Evolutionary conservation across 1,284 basidiomycete species (phyloP).

Genomic region (Ustilago vetiveriae): DNA sequence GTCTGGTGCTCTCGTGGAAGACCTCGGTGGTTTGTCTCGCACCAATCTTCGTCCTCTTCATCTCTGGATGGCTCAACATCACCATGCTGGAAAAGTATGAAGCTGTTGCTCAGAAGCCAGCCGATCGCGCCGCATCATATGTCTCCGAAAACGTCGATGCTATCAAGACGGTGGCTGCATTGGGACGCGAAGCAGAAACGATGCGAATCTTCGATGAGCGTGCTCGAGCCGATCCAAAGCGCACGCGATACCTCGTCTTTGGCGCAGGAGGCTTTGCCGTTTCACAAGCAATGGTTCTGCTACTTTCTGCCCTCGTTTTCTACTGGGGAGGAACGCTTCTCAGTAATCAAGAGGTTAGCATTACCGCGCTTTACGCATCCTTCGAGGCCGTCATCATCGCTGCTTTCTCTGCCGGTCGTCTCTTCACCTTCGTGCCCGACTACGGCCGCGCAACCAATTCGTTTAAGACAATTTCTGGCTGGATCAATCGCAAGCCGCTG

Average conservation of each 20-base stretch:
- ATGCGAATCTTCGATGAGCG: conserved; percentile 60
- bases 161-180: conserved; percentile 68
- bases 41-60: conserved; percentile 61
- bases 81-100: conserved; percentile 64
- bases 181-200: conserved; percentile 67
- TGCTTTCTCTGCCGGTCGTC: conserved; percentile 60
- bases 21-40: conserved; percentile 66
- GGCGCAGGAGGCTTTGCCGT: conserved; percentile 66
- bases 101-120: conserved; percentile 57
- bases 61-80: conserved; percentile 64
- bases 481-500: conserved; percentile 54
- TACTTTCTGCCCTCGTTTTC: conserved; percentile 67
- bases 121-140: conserved; percentile 61
- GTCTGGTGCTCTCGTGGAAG: conserved; percentile 67
- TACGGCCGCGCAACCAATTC: conserved; percentile 54
- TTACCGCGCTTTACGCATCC: conserved; percentile 52
- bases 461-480: conserved; percentile 49
- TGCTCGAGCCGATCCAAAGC: conserved; percentile 42
- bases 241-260: conserved; percentile 54
- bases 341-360: conserved; percentile 50
- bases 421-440: conserved; percentile 61
- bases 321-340: conserved; percentile 67
- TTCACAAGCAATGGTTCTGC: conserved; percentile 66
- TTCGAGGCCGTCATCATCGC: conserved; percentile 69
- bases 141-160: conserved; percentile 69